Conservation (phyloP, 2,329 filamentous ascomycete genomes). For the Pseudogymnoascus verrucosus region DNA sequence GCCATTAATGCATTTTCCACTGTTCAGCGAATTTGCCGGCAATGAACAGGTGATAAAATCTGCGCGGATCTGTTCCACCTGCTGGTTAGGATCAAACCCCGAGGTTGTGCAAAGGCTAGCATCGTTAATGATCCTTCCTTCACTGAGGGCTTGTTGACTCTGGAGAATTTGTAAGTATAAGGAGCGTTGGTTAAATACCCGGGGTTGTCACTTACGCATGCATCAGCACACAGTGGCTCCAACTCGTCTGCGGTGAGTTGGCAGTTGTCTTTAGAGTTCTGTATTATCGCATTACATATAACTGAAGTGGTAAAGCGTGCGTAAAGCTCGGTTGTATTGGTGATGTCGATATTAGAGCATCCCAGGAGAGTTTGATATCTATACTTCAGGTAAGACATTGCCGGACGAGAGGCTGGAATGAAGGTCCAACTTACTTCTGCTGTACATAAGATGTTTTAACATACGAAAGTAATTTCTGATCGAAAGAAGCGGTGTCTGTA, state of each 20-base stretch:
- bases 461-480: slow-evolving; percentile 64
- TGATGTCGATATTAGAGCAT: slow-evolving; percentile 68
- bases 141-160: slow-evolving; percentile 80
- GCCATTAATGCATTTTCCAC: slow-evolving; percentile 66
- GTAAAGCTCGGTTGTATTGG: slow-evolving; percentile 74
- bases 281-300: slow-evolving; percentile 88
- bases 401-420: background rate
- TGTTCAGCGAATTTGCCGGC: slow-evolving; percentile 65
- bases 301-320: slow-evolving; percentile 88
- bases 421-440: slow-evolving; percentile 54
- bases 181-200: slow-evolving; percentile 13
- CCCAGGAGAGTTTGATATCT: slow-evolving; percentile 80
- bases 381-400: slow-evolving; percentile 25
- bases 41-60: slow-evolving; percentile 88
- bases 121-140: slow-evolving; percentile 75
- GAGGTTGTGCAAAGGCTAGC: slow-evolving; percentile 54
- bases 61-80: slow-evolving; percentile 74
- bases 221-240: slow-evolving; percentile 76
- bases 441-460: slow-evolving; percentile 67
- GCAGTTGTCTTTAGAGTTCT: slow-evolving; percentile 72
- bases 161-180: slow-evolving; percentile 30
- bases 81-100: slow-evolving; percentile 42
- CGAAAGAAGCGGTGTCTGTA: slow-evolving; percentile 67
- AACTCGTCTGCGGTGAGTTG: slow-evolving; percentile 54
- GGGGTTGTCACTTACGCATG: slow-evolving; percentile 56